These are phyloP conservation scores for Rhodotorula glutinis DNA, from an alignment of 1,284 basidiomycete species.

Conservation along the genomic window DNA sequence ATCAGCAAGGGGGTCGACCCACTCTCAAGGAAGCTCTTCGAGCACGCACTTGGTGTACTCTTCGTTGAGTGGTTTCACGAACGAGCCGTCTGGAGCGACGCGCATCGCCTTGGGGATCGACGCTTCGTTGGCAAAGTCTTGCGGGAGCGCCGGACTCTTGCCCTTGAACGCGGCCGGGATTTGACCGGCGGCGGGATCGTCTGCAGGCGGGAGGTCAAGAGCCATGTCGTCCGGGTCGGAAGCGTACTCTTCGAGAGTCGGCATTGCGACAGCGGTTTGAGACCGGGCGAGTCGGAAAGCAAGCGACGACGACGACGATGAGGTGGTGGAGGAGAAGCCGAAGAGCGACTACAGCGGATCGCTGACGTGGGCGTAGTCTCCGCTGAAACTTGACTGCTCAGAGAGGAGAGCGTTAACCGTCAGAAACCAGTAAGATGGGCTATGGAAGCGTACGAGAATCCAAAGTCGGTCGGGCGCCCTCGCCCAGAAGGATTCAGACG, in stretches of 20 bases:
- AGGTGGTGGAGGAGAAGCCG: neutral
- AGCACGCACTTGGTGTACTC: slow-evolving; percentile 8
- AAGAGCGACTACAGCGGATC: too few relatives aligned
- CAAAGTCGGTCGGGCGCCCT: too few relatives aligned
- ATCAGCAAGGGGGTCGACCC: neutral
- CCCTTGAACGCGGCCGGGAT: slow-evolving; percentile 8
- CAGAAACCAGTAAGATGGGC: too few relatives aligned
- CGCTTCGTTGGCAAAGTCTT: neutral
- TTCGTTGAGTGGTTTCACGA: slow-evolving; percentile 3
- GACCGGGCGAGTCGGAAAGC: too few relatives aligned
- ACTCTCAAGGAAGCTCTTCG: too few relatives aligned
- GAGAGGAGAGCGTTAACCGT: too few relatives aligned
- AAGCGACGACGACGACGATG: too few relatives aligned
- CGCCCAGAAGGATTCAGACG: too few relatives aligned
- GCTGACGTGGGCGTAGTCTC: too few relatives aligned
- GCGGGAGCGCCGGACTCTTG: neutral
- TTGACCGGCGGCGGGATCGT: neutral
- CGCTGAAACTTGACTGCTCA: too few relatives aligned
- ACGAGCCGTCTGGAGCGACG: slow-evolving; percentile 3
- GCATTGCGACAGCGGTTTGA: slow-evolving; percentile 19
- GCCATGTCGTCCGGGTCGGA: slow-evolving; percentile 27
- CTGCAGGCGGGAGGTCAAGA: neutral
- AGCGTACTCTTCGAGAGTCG: slow-evolving; percentile 25
- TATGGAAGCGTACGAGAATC: too few relatives aligned
- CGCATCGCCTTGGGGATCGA: slow-evolving; percentile 22